These are phyloP conservation scores for Kwoniella mangroviensis DNA, from an alignment of 768 basidiomycete genomes.

Conservation along the genomic window DNA sequence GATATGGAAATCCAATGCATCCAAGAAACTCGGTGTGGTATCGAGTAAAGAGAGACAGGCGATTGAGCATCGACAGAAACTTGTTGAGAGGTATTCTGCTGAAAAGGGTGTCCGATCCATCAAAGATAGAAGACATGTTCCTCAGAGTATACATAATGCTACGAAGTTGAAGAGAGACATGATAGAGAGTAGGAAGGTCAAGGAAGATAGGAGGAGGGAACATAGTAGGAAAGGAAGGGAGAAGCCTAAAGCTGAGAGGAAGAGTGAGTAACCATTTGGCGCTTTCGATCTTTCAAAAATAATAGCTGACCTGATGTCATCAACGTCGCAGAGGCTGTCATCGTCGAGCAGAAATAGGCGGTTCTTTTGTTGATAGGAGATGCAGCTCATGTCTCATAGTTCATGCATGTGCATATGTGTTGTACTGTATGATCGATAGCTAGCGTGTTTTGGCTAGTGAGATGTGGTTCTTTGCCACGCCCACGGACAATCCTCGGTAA, in stretches of 20 bases:
- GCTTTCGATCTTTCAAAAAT: too few species aligned
- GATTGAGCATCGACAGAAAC: conserved; percentile 87
- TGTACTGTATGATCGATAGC: not conserved
- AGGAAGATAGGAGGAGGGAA: conserved; percentile 88
- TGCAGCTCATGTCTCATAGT: not conserved
- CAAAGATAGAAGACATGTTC: conserved; percentile 81
- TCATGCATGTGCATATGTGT: conserved; percentile 4
- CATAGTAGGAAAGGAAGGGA: conserved; percentile 82
- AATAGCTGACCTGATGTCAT: not conserved
- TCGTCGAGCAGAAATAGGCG: conserved; percentile 29
- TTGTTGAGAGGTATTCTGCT: conserved; percentile 85
- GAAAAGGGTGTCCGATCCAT: conserved; percentile 81
- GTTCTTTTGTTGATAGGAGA: not conserved
- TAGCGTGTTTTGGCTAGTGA: too few species aligned
- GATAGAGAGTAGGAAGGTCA: conserved; percentile 84
- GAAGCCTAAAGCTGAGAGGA: conserved; percentile 90
- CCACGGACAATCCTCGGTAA: too few species aligned
- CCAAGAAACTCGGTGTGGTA: conserved; percentile 87
- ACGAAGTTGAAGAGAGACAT: conserved; percentile 87
- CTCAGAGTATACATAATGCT: conserved; percentile 88
- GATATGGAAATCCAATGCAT: conserved; percentile 92
- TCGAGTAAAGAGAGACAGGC: conserved; percentile 87
- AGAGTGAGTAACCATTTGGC: conserved; percentile 61
- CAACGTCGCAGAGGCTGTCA: conserved; percentile 21
- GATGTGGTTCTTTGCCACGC: too few species aligned